These are phyloP conservation scores for Schizochytrium sp. DNA, from an alignment of 108 stramenopile species.

Conservation along the genomic window DNA sequence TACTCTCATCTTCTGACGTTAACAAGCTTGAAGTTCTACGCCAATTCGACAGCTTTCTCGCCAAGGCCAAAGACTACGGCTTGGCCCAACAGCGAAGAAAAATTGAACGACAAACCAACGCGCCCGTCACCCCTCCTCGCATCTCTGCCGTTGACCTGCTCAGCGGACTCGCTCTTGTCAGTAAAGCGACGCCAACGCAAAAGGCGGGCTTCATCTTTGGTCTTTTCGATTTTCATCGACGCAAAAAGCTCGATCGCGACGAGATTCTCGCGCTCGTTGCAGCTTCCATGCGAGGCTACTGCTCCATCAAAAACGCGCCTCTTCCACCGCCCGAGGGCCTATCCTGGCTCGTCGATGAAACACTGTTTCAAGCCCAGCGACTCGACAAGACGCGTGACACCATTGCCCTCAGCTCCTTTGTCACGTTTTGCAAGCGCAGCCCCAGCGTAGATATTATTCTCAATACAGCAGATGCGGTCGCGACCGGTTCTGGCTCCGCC, in stretches of 20 bases:
- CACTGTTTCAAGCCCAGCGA: not conserved
- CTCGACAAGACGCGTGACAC: not conserved
- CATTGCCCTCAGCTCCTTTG: not conserved
- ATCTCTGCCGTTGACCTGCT: not conserved
- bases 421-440: not conserved
- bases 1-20: not conserved
- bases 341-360: not conserved
- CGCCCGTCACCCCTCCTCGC: not conserved
- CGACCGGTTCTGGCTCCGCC: not conserved
- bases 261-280: not conserved
- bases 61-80: not conserved
- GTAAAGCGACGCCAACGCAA: not conserved
- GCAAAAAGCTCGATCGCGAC: not conserved
- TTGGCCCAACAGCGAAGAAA: not conserved
- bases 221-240: not conserved
- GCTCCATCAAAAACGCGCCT: not conserved
- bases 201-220: conserved; percentile 10
- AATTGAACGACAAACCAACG: not conserved
- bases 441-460: not conserved
- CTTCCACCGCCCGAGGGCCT: not conserved
- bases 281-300: not conserved
- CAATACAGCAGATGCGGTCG: not conserved
- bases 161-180: not conserved
- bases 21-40: not conserved
- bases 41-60: not conserved